Conservation (phyloP, 2,329 filamentous ascomycete species). For the Coniochaeta sp. region DNA sequence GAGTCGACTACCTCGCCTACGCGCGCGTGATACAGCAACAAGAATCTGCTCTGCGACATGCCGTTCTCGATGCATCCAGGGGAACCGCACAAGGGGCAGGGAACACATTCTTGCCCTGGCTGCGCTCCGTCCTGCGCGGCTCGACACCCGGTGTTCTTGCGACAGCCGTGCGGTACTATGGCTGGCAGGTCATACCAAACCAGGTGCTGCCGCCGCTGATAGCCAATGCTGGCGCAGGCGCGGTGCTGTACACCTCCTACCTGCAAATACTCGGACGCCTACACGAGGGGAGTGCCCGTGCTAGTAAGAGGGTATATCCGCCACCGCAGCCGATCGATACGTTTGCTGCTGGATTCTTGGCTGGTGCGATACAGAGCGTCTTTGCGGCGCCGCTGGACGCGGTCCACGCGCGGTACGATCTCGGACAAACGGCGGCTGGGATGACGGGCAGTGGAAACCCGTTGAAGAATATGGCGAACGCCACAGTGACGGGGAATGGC, state of each 20-base stretch:
- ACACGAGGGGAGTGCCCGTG: conserved; percentile 53
- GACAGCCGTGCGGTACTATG: conserved; percentile 59
- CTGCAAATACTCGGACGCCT: conserved; percentile 59
- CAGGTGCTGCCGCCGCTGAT: conserved; percentile 70
- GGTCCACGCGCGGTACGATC: conserved; percentile 64
- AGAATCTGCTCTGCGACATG: conserved; percentile 22
- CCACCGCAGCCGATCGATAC: conserved; percentile 56
- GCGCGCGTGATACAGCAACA: conserved; percentile 45
- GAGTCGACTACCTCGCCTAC: conserved; percentile 73
- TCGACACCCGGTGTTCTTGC: conserved; percentile 64
- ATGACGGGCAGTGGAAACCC: conserved; percentile 29
- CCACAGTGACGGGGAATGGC: not conserved
- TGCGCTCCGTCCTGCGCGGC: conserved; percentile 46
- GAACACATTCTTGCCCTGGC: conserved; percentile 15
- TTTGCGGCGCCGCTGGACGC: conserved; percentile 70
- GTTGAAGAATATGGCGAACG: not conserved
- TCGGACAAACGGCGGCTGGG: conserved; percentile 13
- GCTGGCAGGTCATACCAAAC: conserved; percentile 67
- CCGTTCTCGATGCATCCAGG: conserved; percentile 3
- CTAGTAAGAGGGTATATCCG: conserved; percentile 58
- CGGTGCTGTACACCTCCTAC: conserved; percentile 69
- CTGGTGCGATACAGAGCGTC: conserved; percentile 62
- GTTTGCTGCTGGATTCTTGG: conserved; percentile 62
- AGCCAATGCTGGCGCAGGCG: conserved; percentile 67
- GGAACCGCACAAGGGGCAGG: not conserved